Evolutionary conservation across 805 yeast genomes (phyloP).

Genomic region (Saturnispora mendoncae): DNA sequence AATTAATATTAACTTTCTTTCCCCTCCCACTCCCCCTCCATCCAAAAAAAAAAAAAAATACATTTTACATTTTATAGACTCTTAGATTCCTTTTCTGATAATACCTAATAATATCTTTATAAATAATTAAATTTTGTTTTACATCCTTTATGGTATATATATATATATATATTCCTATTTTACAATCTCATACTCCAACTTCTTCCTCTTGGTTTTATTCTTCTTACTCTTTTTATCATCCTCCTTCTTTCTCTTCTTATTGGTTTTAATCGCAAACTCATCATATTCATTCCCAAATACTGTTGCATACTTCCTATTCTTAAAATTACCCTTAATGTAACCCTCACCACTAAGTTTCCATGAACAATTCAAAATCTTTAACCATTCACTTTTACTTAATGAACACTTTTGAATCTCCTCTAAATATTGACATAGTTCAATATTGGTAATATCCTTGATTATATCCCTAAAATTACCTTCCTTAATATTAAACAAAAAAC

Average conservation of each 20-base stretch:
- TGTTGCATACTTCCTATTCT: conserved; percentile 3
- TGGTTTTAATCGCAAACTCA: background rate
- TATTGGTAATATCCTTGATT: background rate
- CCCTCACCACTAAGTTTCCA: conserved; percentile 8
- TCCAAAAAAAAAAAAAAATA: no score
- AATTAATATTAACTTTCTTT: background rate
- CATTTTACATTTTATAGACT: background rate
- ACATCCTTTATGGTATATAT: no score
- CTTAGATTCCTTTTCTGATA: background rate
- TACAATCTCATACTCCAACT: no score
- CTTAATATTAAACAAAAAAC: background rate
- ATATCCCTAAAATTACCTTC: conserved; percentile 1
- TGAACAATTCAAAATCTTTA: background rate
- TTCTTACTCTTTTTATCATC: background rate
- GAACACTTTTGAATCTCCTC: background rate
- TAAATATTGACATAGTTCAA: background rate
- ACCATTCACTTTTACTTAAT: conserved; percentile 1
- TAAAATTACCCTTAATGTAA: conserved; percentile 1
- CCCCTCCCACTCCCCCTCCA: no score
- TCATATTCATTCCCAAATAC: conserved; percentile 4
- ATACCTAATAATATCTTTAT: background rate
- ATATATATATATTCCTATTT: no score
- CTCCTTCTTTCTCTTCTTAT: background rate
- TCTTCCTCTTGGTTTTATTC: no score
- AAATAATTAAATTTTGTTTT: no score